Evolutionary conservation across 2,329 filamentous ascomycete genomes (phyloP).

Genomic region (Epichloe sylvatica): DNA sequence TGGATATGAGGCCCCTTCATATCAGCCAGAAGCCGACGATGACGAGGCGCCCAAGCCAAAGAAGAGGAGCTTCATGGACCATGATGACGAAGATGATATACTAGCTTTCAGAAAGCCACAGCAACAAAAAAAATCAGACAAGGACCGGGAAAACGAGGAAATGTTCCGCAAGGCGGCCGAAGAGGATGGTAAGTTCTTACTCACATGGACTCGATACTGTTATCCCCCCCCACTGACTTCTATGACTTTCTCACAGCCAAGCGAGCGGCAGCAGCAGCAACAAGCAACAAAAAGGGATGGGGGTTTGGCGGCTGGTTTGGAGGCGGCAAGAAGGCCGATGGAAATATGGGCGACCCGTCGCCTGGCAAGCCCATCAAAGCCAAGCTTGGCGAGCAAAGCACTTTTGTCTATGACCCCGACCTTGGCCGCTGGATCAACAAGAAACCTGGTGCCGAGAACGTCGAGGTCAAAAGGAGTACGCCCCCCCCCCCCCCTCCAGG

Average conservation of each 20-base stretch:
- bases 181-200: slow-evolving; percentile 44
- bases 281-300: slow-evolving; percentile 52
- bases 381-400: slow-evolving; percentile 86
- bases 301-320: slow-evolving; percentile 77
- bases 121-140: slow-evolving; percentile 50
- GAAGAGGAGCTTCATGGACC: slow-evolving; percentile 70
- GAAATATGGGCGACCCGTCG: slow-evolving; percentile 23
- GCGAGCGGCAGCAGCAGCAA: slow-evolving; percentile 33
- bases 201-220: neutral
- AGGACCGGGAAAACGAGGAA: slow-evolving; percentile 69
- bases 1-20: slow-evolving; percentile 42
- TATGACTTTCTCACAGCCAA: slow-evolving; percentile 35
- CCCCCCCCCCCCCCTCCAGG: slow-evolving; percentile 72
- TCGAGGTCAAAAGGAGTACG: slow-evolving; percentile 46
- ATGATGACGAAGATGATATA: slow-evolving; percentile 58
- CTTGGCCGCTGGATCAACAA: slow-evolving; percentile 98
- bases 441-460: slow-evolving; percentile 58
- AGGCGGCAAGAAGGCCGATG: slow-evolving; percentile 46
- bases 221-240: neutral
- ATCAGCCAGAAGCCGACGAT: slow-evolving; percentile 36
- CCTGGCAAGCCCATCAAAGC: slow-evolving; percentile 64
- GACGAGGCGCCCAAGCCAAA: slow-evolving; percentile 45
- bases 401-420: slow-evolving; percentile 90
- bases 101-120: slow-evolving; percentile 30
- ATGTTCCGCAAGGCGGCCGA: slow-evolving; percentile 75